phyloP scores from a whole-genome alignment of 139 green algal species.

The Pedinophyceae sp. region DNA sequence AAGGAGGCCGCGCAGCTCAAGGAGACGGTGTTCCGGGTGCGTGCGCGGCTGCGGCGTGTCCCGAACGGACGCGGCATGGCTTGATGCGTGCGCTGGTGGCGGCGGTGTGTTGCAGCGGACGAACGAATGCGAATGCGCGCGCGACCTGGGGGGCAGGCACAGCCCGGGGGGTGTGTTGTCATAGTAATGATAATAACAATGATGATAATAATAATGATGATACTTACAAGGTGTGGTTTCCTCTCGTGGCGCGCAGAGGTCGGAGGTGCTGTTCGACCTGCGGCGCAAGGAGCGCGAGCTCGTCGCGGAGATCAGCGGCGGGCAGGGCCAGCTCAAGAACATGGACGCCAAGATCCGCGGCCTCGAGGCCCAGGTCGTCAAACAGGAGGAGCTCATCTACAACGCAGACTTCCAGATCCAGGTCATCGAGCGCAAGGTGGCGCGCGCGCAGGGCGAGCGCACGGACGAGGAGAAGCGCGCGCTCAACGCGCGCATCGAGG shows the following conservation, averaged over 20 bases:
- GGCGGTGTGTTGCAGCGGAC: too few species aligned
- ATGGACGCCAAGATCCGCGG: slow-evolving; percentile 15
- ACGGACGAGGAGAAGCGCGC: slow-evolving; percentile 57
- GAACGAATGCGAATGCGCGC: too few species aligned
- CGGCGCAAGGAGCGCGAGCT: slow-evolving; percentile 41
- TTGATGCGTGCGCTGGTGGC: too few species aligned
- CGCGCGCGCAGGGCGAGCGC: slow-evolving; percentile 46
- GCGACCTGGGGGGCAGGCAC: too few species aligned
- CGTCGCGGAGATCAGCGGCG: slow-evolving; percentile 49
- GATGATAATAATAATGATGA: too few species aligned
- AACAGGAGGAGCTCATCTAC: slow-evolving; percentile 76
- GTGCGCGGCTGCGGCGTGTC: too few species aligned
- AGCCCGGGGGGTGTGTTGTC: too few species aligned
- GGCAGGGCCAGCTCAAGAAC: slow-evolving; percentile 55
- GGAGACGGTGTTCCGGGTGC: slow-evolving; percentile 41
- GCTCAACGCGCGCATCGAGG: slow-evolving; percentile 44
- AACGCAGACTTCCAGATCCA: slow-evolving; percentile 63
- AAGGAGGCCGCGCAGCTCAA: slow-evolving; percentile 23
- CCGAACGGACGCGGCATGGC: too few species aligned
- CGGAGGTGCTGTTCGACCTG: slow-evolving; percentile 40
- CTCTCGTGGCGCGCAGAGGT: too few species aligned
- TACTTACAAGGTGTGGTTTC: too few species aligned
- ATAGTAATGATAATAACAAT: too few species aligned
- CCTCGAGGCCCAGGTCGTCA: slow-evolving; percentile 22
- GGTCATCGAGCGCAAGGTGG: slow-evolving; percentile 64